A percentile compares a stretch with the other conserved stretches of the same genome.
phyloP scores from a whole-genome alignment of 2,329 filamentous ascomycete genomes.

The Scopulariopsis brevicaulis region DNA sequence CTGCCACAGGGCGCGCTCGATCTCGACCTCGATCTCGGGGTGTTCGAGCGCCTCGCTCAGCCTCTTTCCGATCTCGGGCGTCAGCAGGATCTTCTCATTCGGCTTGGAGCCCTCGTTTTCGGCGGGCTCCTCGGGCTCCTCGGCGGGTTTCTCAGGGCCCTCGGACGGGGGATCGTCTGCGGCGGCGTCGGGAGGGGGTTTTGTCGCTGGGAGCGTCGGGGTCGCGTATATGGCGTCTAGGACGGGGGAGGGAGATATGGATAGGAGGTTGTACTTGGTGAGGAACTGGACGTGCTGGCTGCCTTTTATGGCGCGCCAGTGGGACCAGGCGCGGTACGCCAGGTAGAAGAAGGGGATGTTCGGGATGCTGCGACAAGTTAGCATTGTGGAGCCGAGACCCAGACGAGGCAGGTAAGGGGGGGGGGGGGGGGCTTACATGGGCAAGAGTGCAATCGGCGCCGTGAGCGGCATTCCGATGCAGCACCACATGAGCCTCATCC shows the following conservation, averaged over 20 bases:
- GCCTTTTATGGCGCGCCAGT: slow-evolving; percentile 77
- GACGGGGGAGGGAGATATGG: slow-evolving; percentile 49
- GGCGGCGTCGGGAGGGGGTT: slow-evolving; percentile 3
- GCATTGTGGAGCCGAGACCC: not conserved
- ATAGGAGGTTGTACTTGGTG: slow-evolving; percentile 59
- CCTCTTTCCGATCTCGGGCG: slow-evolving; percentile 8
- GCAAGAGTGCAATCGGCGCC: slow-evolving; percentile 71
- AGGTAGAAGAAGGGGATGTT: slow-evolving; percentile 98
- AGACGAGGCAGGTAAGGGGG: not conserved
- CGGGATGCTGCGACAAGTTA: slow-evolving; percentile 49
- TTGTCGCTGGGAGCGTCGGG: slow-evolving; percentile 10
- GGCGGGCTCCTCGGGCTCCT: slow-evolving; percentile 1
- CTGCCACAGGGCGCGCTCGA: slow-evolving; percentile 68
- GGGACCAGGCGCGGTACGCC: slow-evolving; percentile 80
- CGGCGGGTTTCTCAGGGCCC: not conserved
- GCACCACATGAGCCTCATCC: slow-evolving; percentile 68
- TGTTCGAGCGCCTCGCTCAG: slow-evolving; percentile 46
- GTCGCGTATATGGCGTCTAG: slow-evolving; percentile 62
- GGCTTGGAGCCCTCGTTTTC: not conserved
- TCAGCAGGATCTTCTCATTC: slow-evolving; percentile 10
- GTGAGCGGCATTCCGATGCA: slow-evolving; percentile 73
- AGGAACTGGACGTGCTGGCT: slow-evolving; percentile 80
- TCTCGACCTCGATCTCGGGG: slow-evolving; percentile 59
- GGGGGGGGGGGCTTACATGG: slow-evolving; percentile 51
- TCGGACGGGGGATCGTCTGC: not conserved